Evolutionary conservation across 2,329 filamentous ascomycete species (phyloP).

Genomic region (Trichothecium sympodiale): DNA sequence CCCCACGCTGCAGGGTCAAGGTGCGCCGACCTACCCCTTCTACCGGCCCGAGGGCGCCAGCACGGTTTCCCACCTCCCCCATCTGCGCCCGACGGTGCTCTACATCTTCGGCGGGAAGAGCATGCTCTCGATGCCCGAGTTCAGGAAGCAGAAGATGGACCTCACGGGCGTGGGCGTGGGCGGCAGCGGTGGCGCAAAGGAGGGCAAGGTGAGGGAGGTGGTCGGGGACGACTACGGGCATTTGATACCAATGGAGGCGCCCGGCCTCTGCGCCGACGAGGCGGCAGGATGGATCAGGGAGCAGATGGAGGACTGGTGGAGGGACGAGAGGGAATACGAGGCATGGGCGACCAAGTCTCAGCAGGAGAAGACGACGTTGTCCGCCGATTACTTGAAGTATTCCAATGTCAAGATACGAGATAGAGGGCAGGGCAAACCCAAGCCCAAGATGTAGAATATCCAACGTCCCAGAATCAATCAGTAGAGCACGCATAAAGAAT

Average conservation of each 20-base stretch:
- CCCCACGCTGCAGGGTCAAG: constrained; percentile 20
- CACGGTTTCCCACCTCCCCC: constrained; percentile 45
- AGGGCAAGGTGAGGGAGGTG: constrained; percentile 56
- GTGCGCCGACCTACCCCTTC: constrained; percentile 38
- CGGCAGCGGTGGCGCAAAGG: constrained; percentile 53
- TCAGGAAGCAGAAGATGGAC: constrained; percentile 47
- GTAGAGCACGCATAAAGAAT: too few relatives aligned
- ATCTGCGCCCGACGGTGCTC: constrained; percentile 52
- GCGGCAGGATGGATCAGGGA: constrained; percentile 43
- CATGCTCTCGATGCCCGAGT: constrained; percentile 38
- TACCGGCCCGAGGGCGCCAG: constrained; percentile 55
- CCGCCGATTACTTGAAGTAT: constrained; percentile 43
- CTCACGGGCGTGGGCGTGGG: constrained; percentile 55
- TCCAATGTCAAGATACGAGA: constrained; percentile 20
- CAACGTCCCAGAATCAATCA: too few relatives aligned
- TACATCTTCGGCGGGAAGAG: constrained; percentile 59
- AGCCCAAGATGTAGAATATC: constrained; percentile 19
- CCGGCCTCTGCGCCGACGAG: constrained; percentile 51
- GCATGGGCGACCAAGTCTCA: constrained; percentile 39
- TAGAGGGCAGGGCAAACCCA: constrained; percentile 4
- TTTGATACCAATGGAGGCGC: constrained; percentile 73
- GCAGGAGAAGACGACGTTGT: constrained; percentile 40
- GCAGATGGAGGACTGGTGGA: constrained; percentile 47
- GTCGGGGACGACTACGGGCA: constrained; percentile 60
- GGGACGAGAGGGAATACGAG: constrained; percentile 44